Percentiles rank a stretch among this genome's conserved stretches.
Conservation (phyloP, 2,329 filamentous ascomycete species). For the Penicillium sp. region DNA sequence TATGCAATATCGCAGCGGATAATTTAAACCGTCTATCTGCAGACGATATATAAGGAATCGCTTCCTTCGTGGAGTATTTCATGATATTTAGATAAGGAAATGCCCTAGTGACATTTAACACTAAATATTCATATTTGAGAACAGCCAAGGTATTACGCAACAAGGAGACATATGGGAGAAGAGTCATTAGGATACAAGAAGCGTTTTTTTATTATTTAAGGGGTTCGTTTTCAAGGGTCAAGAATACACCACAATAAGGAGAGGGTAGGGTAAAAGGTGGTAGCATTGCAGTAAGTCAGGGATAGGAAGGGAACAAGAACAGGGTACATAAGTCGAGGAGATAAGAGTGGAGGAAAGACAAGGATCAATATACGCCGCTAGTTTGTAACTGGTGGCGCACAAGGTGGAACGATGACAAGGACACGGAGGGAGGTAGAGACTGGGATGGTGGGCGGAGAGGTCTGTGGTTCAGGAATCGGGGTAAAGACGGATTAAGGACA, state of each 20-base stretch:
- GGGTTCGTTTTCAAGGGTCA: constrained; percentile 4
- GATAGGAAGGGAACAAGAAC: not conserved
- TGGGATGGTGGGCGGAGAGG: constrained; percentile 1
- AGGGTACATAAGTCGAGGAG: not conserved
- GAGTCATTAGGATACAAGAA: not conserved
- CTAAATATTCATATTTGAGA: not conserved
- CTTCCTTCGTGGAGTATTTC: not conserved
- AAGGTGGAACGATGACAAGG: constrained; percentile 6
- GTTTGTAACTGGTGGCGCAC: not conserved
- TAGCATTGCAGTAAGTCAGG: constrained; percentile 4
- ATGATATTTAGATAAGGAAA: not conserved
- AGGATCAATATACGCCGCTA: constrained; percentile 4
- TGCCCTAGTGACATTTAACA: not conserved
- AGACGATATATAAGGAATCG: not conserved
- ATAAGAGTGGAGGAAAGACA: constrained; percentile 5
- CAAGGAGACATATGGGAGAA: not conserved
- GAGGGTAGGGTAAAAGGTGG: constrained; percentile 1
- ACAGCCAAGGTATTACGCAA: not conserved
- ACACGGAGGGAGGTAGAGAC: constrained; percentile 4
- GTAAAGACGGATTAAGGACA: constrained; percentile 3
- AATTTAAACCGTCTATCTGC: not conserved
- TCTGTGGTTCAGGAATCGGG: constrained; percentile 1
- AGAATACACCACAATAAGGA: constrained; percentile 4
- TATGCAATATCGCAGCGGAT: not conserved
- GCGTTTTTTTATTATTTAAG: constrained; percentile 9